Evolutionary conservation across 2,329 filamentous ascomycete genomes (phyloP).

Genomic region (Penicillium sp.): DNA sequence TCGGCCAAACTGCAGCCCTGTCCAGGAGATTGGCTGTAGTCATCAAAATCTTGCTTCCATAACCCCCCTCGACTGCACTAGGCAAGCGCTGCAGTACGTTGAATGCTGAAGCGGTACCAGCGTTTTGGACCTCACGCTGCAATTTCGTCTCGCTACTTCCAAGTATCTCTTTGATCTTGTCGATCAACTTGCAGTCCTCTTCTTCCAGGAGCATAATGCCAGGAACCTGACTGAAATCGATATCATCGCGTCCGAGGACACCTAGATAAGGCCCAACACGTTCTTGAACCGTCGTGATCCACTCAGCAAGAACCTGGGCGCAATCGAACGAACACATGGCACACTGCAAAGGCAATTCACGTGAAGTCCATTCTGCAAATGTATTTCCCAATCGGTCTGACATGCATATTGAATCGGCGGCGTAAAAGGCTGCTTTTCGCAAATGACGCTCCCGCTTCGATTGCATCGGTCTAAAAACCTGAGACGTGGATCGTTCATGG

Average conservation of each 20-base stretch:
- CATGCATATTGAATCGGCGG: conserved; percentile 85
- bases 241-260: conserved; percentile 75
- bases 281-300: conserved; percentile 89
- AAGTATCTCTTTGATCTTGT: conserved; percentile 77
- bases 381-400: conserved; percentile 81
- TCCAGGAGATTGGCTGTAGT: conserved; percentile 84
- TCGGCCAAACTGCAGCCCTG: conserved; percentile 87
- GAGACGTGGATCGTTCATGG: conserved; percentile 30
- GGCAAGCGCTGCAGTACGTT: conserved; percentile 52
- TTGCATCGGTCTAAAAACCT: conserved; percentile 32
- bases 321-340: conserved; percentile 93
- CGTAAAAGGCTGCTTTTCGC: conserved; percentile 91
- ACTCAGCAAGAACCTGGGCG: conserved; percentile 88
- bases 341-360: conserved; percentile 83
- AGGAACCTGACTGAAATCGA: conserved; percentile 75
- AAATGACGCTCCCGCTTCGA: conserved; percentile 81
- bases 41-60: conserved; percentile 77
- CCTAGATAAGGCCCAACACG: conserved; percentile 87
- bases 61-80: conserved; percentile 64
- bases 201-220: conserved; percentile 88
- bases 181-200: conserved; percentile 80
- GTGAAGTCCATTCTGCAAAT: conserved; percentile 76
- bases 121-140: conserved; percentile 54
- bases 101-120: conserved; percentile 50
- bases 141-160: conserved; percentile 75